Percentiles rank a stretch among this genome's conserved stretches.
Evolutionary conservation across 2,329 filamentous ascomycete genomes (phyloP).

Genomic region (Colletotrichum karsti): DNA sequence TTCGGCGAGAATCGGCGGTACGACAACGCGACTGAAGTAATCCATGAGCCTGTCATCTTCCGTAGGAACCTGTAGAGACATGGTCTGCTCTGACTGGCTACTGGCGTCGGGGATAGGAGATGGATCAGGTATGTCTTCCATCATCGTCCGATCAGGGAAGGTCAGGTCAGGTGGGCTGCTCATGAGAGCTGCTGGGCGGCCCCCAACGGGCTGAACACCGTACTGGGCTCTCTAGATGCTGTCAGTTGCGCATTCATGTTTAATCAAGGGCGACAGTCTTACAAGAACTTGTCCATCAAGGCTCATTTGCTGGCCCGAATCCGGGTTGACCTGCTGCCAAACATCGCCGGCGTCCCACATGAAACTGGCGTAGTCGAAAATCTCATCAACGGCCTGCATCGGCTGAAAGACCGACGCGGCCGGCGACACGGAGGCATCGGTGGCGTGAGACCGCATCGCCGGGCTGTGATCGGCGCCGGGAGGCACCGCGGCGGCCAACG

Average conservation of each 20-base stretch:
- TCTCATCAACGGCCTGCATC: slow-evolving; percentile 46
- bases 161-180: slow-evolving; percentile 9
- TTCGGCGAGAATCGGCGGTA: slow-evolving; percentile 61
- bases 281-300: slow-evolving; percentile 8
- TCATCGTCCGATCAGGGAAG: slow-evolving; percentile 1
- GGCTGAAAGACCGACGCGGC: slow-evolving; percentile 35
- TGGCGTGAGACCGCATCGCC: slow-evolving; percentile 33
- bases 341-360: slow-evolving; percentile 53
- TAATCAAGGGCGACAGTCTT: too few species aligned
- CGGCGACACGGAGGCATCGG: slow-evolving; percentile 36
- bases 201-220: neutral
- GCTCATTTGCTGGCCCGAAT: slow-evolving; percentile 18
- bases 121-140: slow-evolving; percentile 1
- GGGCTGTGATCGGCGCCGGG: slow-evolving; percentile 32
- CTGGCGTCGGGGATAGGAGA: slow-evolving; percentile 2
- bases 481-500: slow-evolving; percentile 31
- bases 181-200: neutral
- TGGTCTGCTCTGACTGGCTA: slow-evolving; percentile 5
- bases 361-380: slow-evolving; percentile 57
- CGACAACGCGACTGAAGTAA: slow-evolving; percentile 56
- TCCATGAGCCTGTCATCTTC: slow-evolving; percentile 45
- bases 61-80: neutral
- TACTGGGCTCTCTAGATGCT: neutral
- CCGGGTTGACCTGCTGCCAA: slow-evolving; percentile 39
- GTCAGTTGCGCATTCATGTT: neutral